These are phyloP conservation scores for Alternaria sp. DNA, from an alignment of 2,329 filamentous ascomycete species.

Conservation along the genomic window DNA sequence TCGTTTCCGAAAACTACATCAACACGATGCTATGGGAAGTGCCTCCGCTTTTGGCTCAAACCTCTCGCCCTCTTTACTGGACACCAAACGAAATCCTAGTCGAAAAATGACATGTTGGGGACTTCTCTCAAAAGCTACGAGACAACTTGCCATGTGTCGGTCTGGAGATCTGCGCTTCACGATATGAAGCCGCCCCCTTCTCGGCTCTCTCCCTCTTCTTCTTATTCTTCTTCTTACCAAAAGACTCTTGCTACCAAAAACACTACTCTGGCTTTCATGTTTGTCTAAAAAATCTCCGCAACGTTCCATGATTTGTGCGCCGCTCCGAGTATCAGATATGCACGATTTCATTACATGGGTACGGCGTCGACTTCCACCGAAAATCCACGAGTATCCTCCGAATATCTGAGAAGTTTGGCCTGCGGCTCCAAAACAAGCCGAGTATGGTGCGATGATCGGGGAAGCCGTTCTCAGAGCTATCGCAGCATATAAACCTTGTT, in stretches of 20 bases:
- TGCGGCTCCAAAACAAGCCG: not conserved
- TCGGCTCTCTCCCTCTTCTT: not conserved
- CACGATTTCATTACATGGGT: not conserved
- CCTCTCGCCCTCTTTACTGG: not conserved
- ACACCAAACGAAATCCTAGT: not conserved
- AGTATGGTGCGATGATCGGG: not conserved
- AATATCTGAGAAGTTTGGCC: not conserved
- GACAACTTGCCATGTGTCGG: no score
- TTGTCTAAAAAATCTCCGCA: not conserved
- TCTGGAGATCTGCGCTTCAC: not conserved
- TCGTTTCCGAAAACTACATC: no score
- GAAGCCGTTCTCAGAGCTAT: not conserved
- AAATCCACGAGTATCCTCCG: no score
- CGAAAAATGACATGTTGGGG: not conserved
- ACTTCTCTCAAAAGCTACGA: not conserved
- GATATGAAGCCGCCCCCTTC: not conserved
- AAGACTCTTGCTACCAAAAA: not conserved
- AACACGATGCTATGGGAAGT: no score
- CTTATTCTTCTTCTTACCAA: not conserved
- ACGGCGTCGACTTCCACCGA: not conserved
- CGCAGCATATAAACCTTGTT: not conserved
- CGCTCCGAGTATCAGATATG: not conserved
- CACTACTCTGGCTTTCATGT: fast-evolving
- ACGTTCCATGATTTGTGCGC: not conserved
- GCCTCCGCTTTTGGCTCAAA: not conserved